Conservation (phyloP, 108 stramenopile genomes). For the Skeletonema marinoi region DNA sequence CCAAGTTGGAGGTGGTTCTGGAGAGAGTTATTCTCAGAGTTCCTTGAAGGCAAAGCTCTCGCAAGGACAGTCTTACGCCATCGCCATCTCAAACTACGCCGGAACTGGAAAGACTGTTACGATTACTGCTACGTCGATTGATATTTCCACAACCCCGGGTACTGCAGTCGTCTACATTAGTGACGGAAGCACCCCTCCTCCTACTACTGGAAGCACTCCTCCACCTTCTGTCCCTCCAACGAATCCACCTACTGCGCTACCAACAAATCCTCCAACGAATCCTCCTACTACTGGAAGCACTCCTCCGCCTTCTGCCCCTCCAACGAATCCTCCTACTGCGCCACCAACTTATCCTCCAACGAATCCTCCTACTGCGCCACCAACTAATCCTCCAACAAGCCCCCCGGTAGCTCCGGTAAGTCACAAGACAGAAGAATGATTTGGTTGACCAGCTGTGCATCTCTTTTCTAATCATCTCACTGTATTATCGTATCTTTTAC, state of each 20-base stretch:
- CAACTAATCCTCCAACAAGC: neutral
- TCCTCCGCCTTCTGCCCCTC: neutral
- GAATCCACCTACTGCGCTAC: too few relatives aligned
- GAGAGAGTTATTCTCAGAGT: constrained; percentile 10
- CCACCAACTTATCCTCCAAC: neutral
- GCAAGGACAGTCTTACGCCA: neutral
- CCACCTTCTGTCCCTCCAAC: neutral
- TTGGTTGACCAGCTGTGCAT: too few relatives aligned
- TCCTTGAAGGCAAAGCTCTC: constrained; percentile 1
- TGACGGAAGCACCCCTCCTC: neutral
- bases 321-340: neutral
- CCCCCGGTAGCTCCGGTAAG: neutral
- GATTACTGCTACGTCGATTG: constrained; percentile 9
- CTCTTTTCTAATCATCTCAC: neutral
- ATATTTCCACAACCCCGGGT: constrained; percentile 11
- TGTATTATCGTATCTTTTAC: neutral
- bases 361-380: neutral
- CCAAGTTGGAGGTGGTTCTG: constrained; percentile 1
- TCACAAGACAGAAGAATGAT: too few relatives aligned
- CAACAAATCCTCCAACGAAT: neutral
- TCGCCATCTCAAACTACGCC: constrained; percentile 5
- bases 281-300: neutral
- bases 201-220: too few relatives aligned
- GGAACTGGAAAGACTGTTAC: constrained; percentile 13
- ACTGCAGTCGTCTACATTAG: too few relatives aligned